phyloP scores from a whole-genome alignment of 441 rosid genomes.

The Gossypium gossypioides region DNA sequence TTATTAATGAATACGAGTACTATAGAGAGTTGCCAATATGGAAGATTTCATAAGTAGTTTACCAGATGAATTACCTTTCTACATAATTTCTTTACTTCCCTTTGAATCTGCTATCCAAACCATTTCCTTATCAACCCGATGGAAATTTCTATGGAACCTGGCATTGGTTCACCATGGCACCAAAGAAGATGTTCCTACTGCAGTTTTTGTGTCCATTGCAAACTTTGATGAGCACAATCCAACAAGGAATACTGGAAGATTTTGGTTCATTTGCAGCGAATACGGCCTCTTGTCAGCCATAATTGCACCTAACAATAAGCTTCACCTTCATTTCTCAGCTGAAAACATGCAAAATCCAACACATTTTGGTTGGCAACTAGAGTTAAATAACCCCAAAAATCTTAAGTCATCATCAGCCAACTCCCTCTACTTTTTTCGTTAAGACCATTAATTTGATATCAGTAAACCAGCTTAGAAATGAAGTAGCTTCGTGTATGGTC shows the following conservation, averaged over 20 bases:
- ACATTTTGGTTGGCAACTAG: conserved; percentile 29
- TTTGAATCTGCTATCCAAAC: conserved; percentile 47
- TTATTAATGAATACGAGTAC: too few species aligned
- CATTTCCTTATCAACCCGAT: conserved; percentile 38
- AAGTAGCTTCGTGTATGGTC: conserved; percentile 35
- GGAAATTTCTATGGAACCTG: conserved; percentile 16
- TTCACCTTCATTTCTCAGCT: conserved; percentile 31
- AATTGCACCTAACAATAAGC: conserved; percentile 32
- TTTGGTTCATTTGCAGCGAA: conserved; percentile 30
- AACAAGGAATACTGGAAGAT: conserved; percentile 29
- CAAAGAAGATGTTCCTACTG: conserved; percentile 23
- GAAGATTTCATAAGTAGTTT: conserved; percentile 16
- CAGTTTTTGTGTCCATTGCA: conserved; percentile 31
- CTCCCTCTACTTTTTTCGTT: conserved; percentile 25
- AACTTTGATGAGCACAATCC: conserved; percentile 39
- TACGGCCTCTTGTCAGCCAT: conserved; percentile 26
- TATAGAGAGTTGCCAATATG: too few species aligned
- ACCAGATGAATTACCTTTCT: conserved; percentile 47
- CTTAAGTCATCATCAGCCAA: conserved; percentile 9
- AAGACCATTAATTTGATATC: conserved; percentile 39
- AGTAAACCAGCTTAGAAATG: conserved; percentile 29
- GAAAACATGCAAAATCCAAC: conserved; percentile 16
- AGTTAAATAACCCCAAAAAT: conserved; percentile 18
- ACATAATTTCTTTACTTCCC: conserved; percentile 29
- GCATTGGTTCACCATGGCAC: conserved; percentile 29